Evolutionary conservation across 2,329 filamentous ascomycete species (phyloP).

Genomic region (Zarea fungicola): DNA sequence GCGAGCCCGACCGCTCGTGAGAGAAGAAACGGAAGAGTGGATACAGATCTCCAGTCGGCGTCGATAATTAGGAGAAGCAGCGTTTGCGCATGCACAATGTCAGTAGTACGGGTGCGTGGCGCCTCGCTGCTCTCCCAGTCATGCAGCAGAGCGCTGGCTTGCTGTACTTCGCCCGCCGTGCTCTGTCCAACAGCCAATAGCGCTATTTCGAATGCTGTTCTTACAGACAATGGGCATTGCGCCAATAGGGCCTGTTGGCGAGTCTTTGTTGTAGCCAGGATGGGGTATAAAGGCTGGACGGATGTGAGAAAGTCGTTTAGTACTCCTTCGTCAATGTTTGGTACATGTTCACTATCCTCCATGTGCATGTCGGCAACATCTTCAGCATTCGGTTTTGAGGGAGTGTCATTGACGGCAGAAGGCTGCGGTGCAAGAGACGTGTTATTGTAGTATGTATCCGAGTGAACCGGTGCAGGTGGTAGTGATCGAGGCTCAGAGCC

Average conservation of each 20-base stretch:
- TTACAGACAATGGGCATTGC: conserved; percentile 50
- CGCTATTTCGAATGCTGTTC: conserved; percentile 60
- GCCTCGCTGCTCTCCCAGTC: conserved; percentile 45
- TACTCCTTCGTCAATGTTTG: conserved; percentile 38
- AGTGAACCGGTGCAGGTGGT: conserved; percentile 34
- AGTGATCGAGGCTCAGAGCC: conserved; percentile 42
- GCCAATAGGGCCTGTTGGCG: conserved; percentile 52
- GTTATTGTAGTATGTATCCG: conserved; percentile 33
- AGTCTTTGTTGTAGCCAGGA: conserved; percentile 54
- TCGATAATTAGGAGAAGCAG: conserved; percentile 62
- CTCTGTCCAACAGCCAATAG: conserved; percentile 49
- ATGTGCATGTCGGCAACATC: conserved; percentile 28
- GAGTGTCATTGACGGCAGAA: conserved; percentile 32
- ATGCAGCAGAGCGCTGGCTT: conserved; percentile 42
- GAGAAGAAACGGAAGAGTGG: conserved; percentile 47
- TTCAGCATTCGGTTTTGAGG: conserved; percentile 29
- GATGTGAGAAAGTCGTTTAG: conserved; percentile 54
- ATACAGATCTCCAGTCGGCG: conserved; percentile 50
- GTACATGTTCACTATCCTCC: conserved; percentile 26
- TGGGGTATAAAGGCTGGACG: conserved; percentile 62
- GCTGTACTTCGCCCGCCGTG: conserved; percentile 37
- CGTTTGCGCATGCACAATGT: conserved; percentile 60
- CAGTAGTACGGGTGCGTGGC: conserved; percentile 33
- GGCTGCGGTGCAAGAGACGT: conserved; percentile 44
- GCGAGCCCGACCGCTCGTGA: conserved; percentile 61